Base-by-base conservation (phyloP, 495 filamentous ascomycete genomes). In the Stereocaulon alpinum region DNA sequence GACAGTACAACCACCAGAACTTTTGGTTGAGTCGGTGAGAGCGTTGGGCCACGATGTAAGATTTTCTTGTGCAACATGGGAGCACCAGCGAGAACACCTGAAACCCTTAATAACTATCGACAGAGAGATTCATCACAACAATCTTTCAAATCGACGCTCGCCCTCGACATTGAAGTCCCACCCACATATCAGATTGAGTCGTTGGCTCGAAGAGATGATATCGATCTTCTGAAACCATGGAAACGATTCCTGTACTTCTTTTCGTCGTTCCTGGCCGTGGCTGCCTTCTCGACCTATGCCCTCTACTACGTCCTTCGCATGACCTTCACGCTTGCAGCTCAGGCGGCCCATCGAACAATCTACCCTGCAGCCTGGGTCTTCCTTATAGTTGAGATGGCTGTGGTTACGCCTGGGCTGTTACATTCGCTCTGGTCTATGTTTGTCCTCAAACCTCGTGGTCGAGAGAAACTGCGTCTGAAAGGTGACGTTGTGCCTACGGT, bases 401-500 rank as follows among this genome's bases (percentile, higher is more conserved):
- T 22, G 4, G 44, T 27, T 40, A 48, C 12, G 4, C 51, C 51
- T 11, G 15, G 40, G 27, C 6, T 59, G n/a, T 29, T 59, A 18
- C 4, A 15, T 2, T 34, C 29, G 14, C 9, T 59, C 40, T 51
- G 44, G 40, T 37, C 42, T 9, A 20, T 59, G 17, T 32, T 56
- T 29, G 54, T 44, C 9, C 17, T 43, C 11, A 58, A 53, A 14
- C 18, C 55, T 24, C 45, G 53, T 15, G 45, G 32, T 37, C 49
- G 56, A 37, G 17, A 27, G 17, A 48, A 52, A 42, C 34, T 54
- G 17, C 51, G 50, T 32, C 34, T 51, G 2, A 45, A 40, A 24
- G 57, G 49, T n/a, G 12, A 47, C 10, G 18, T 14, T 42, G 47
- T 62, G 22, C 75, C 78, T 10, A 70, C 74, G 3, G 72, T 82